Base-by-base conservation (phyloP, 78 protist genomes). In the Chrysochromulina tobinii region DNA sequence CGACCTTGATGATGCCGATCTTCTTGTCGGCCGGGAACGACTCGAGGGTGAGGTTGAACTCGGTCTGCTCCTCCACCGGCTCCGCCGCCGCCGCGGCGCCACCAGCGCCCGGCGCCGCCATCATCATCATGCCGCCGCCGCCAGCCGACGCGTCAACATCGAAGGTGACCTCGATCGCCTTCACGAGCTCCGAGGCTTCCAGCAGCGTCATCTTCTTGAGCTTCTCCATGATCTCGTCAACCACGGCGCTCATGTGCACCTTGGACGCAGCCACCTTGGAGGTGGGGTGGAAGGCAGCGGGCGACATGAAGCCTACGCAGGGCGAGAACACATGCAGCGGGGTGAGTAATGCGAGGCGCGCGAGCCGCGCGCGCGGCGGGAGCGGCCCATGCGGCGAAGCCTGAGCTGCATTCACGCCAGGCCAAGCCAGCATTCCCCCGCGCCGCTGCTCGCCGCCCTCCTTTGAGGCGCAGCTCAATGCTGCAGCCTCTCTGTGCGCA, bases 131-230 rank as follows among this genome's bases (percentile, higher is more conserved):
- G 27, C 91, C 91, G 21, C 84, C 91, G 58, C 27, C 61, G 51
- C 50, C 81, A 2, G 91, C 91, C 18, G 91, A 88, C 27, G 91
- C 91, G 18, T 88, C 91, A 18, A 88, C 91, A 2, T 61, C 91
- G 64, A 88, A 88, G 20, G 91, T 68, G 64, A 69, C 91, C 91
- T 88, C 91, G 64, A 88, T 88, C 48, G 17, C 67, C 91, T 88
- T 88, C 57, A 88, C 91, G 61, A 88, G 84, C 84, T 88, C 84
- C 2, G 91, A 23, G 9, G 91, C 91, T 83, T 88, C 91, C 38
- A 88, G 57, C 54, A 88, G 91, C 53, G 91, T 67, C 81, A 88
- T 68, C 27, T 81, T 21, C 91, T 88, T 88, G 18, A 88, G 51
- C 84, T 88, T 68, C 58, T 88, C 91, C 55, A 88, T 20, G 55